phyloP scores from a whole-genome alignment of 768 basidiomycete genomes.

The Auriscalpium orientale region DNA sequence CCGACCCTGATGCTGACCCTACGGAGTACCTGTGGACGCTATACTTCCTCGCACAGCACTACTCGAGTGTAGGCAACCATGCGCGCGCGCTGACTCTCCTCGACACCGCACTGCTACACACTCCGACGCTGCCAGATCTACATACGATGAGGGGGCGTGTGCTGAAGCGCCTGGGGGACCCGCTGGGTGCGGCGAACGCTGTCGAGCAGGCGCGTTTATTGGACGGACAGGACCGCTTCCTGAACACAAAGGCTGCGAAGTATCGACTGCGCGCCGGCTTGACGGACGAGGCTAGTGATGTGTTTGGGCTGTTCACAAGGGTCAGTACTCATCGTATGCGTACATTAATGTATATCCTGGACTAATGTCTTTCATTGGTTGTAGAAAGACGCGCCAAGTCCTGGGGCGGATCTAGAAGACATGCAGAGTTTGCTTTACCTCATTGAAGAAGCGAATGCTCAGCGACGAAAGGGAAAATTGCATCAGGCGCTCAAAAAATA shows the following conservation, averaged over 20 bases:
- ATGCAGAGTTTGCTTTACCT: conserved; percentile 93
- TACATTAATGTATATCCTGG: not conserved
- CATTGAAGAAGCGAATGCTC: conserved; percentile 70
- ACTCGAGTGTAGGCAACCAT: conserved; percentile 54
- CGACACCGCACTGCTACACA: conserved; percentile 65
- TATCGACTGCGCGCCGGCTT: conserved; percentile 82
- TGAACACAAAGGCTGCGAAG: conserved; percentile 92
- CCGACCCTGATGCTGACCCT: conserved; percentile 42
- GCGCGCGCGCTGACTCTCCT: conserved; percentile 52
- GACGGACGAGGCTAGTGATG: conserved; percentile 61
- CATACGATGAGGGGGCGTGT: conserved; percentile 75
- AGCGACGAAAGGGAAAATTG: conserved; percentile 54
- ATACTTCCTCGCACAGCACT: conserved; percentile 90
- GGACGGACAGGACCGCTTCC: conserved; percentile 90
- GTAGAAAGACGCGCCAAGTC: conserved; percentile 78
- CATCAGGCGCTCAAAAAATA: conserved; percentile 84
- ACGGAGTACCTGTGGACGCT: conserved; percentile 90
- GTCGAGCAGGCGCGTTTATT: conserved; percentile 78
- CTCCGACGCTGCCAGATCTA: conserved; percentile 90
- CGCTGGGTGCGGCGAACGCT: conserved; percentile 59
- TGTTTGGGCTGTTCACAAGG: conserved; percentile 89
- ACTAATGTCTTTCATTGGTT: not conserved
- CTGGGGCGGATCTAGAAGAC: conserved; percentile 79
- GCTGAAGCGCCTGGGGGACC: conserved; percentile 82
- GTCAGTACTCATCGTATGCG: conserved; percentile 23